These are phyloP conservation scores for Saccharomyces hybrid DNA, from an alignment of 1,139 yeast species.

Conservation along the genomic window DNA sequence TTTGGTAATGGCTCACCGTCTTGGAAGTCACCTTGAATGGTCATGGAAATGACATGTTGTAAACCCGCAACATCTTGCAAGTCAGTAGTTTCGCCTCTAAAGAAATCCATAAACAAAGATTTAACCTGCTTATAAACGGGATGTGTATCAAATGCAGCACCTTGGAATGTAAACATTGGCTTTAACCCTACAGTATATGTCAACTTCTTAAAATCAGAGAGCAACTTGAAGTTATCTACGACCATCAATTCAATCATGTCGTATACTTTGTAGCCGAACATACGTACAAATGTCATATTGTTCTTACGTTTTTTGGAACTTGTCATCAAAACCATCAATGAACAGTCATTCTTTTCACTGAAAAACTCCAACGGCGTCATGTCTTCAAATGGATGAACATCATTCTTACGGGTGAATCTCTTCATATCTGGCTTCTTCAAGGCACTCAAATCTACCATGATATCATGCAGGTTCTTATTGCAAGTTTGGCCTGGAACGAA, in stretches of 20 bases:
- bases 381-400: constrained; percentile 89
- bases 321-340: constrained; percentile 74
- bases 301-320: constrained; percentile 91
- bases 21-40: constrained; percentile 65
- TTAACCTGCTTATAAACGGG: constrained; percentile 82
- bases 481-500: constrained; percentile 87
- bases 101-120: constrained; percentile 84
- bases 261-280: constrained; percentile 80
- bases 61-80: constrained; percentile 91
- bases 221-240: constrained; percentile 58
- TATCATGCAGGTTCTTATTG: constrained; percentile 75
- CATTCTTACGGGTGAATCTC: constrained; percentile 81
- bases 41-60: constrained; percentile 79
- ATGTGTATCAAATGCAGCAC: constrained; percentile 82
- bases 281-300: constrained; percentile 78
- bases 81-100: constrained; percentile 76
- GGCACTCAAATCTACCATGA: constrained; percentile 82
- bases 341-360: constrained; percentile 87
- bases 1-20: constrained; percentile 73
- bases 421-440: constrained; percentile 87
- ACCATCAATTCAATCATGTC: constrained; percentile 91
- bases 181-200: constrained; percentile 85
- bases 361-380: constrained; percentile 80
- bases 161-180: constrained; percentile 91
- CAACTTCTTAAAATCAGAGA: constrained; percentile 69